Evolutionary conservation across 1,284 basidiomycete genomes (phyloP).

Genomic region (Puccinia horiana): DNA sequence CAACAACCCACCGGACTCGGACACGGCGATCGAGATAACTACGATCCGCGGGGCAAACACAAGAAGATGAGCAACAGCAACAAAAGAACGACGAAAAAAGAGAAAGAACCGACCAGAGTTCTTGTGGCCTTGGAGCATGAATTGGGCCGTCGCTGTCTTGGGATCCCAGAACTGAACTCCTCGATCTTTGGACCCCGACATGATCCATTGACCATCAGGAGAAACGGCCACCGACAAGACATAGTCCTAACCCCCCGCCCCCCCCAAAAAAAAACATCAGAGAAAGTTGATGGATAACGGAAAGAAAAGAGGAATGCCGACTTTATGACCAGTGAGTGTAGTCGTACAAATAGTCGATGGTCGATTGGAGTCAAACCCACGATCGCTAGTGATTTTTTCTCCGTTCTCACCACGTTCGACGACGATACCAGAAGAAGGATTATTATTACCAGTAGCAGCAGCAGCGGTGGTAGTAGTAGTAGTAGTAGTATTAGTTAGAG

Average conservation of each 20-base stretch:
- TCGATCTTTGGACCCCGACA: conserved; percentile 86
- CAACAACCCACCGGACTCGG: conserved; percentile 71
- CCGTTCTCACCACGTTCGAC: conserved; percentile 44
- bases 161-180: conserved; percentile 87
- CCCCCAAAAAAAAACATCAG: background rate
- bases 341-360: conserved; percentile 67
- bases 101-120: conserved; percentile 67
- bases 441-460: too few species aligned
- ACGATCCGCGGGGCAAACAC: conserved; percentile 9
- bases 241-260: conserved; percentile 65
- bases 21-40: conserved; percentile 81
- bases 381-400: conserved; percentile 54
- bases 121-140: conserved; percentile 85
- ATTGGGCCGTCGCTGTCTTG: conserved; percentile 71
- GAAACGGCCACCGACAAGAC: conserved; percentile 77
- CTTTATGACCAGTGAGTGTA: conserved; percentile 82
- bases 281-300: background rate
- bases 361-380: conserved; percentile 51
- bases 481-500: conserved; percentile 58
- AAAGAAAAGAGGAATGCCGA: conserved; percentile 57
- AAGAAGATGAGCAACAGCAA: conserved; percentile 22
- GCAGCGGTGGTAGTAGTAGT: background rate
- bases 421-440: background rate
- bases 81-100: conserved; percentile 27
- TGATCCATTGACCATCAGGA: conserved; percentile 81